Base-by-base conservation (phyloP, 148 eudicot species). In the Chenopodium quinoa region DNA sequence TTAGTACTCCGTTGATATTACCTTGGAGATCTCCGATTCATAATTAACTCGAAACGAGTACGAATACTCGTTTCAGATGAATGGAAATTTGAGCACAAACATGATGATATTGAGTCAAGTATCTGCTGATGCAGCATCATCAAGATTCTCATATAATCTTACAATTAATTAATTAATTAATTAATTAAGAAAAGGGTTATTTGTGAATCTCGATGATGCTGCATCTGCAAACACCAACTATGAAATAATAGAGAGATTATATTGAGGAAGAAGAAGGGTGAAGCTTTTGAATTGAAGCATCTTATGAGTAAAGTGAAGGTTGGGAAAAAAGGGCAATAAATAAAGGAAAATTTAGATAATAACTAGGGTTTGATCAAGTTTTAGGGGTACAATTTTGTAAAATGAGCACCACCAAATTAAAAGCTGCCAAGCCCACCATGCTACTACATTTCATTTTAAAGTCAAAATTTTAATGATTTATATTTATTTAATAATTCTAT, bases 151-250 rank as follows among this genome's bases (percentile, higher is more conserved):
- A 88, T 77, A 77, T 17, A 60, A 64, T 4, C 46, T 4, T 27
- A 66, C 16, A 29, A 14, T 68, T n/a, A 4, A 62, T 62, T 20
- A 62, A 62, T 4, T 19, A 20, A 20, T 19, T 7, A 7, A 9
- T 4, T 62, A 6, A 9, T 62, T 62, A 9, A 62, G 8, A n/a
- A 62, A 5, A 62, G 66, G 66, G 0, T 62, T 25, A 62, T 79
- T 48, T 89, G 89, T 84, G 91, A 89, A 89, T 89, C 91, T 86
- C 86, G 89, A 89, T 89, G 91, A 86, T 89, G 91, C 91, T 89
- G 91, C 91, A 89, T 86, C 87, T 83, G 79, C 89, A 79, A 32
- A 85, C 83, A 81, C 81, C 44, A 40, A 40, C 44, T 40, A 40
- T 40, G 44, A 40, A 40, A 40, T 40, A 4, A 40, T 4, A 40